Conservation (phyloP, 2,329 filamentous ascomycete species). For the Pseudopyrenochaeta lycopersici region DNA sequence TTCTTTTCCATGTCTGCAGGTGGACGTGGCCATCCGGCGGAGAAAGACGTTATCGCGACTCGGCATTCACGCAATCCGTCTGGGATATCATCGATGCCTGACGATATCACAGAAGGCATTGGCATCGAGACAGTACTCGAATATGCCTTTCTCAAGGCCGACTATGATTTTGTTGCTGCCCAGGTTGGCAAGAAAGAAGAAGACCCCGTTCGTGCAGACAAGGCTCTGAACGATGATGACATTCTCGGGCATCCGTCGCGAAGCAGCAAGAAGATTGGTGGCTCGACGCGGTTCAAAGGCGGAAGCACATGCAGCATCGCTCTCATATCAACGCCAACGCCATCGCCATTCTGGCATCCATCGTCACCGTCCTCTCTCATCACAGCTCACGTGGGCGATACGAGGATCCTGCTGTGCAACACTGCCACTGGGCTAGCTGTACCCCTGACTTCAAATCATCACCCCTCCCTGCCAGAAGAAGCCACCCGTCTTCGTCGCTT, state of each 20-base stretch:
- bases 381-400: conserved; percentile 93
- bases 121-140: conserved; percentile 81
- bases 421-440: conserved; percentile 82
- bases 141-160: conserved; percentile 92
- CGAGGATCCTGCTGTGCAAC: conserved; percentile 86
- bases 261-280: conserved; percentile 70
- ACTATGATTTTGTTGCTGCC: conserved; percentile 91
- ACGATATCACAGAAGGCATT: conserved; percentile 54
- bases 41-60: conserved; percentile 41
- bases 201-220: conserved; percentile 75
- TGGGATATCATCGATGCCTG: conserved; percentile 12
- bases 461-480: conserved; percentile 87
- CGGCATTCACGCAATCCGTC: conserved; percentile 31
- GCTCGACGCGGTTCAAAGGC: conserved; percentile 82
- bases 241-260: conserved; percentile 73
- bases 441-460: conserved; percentile 89
- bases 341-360: conserved; percentile 95
- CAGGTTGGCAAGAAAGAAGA: conserved; percentile 82
- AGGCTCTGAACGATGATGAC: conserved; percentile 84
- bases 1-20: conserved; percentile 68
- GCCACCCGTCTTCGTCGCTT: conserved; percentile 84
- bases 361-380: conserved; percentile 83
- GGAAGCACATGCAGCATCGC: conserved; percentile 92
- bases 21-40: conserved; percentile 44
- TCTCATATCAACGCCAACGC: conserved; percentile 89